phyloP scores from a whole-genome alignment of 1,284 basidiomycete genomes.

The Hortiboletus rubellus region DNA sequence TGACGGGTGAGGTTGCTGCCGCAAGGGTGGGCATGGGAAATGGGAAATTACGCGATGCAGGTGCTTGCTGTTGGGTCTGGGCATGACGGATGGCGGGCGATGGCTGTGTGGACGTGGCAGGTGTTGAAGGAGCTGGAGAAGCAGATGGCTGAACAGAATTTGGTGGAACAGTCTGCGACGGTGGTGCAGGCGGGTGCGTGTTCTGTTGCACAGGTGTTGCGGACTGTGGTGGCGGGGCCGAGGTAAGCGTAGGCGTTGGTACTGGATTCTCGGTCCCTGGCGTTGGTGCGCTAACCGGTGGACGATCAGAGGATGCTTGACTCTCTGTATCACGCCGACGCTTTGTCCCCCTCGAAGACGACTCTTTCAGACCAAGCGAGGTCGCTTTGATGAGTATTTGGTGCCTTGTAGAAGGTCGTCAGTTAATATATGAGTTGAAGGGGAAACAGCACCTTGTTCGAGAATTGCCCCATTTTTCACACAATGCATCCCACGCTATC shows the following conservation, averaged over 20 bases:
- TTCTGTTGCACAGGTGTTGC: constrained; percentile 23
- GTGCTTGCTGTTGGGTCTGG: constrained; percentile 32
- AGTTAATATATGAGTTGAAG: constrained; percentile 7
- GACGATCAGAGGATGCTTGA: constrained; percentile 33
- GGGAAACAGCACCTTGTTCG: constrained; percentile 55
- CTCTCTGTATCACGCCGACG: constrained; percentile 54
- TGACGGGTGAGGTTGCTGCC: constrained; percentile 41
- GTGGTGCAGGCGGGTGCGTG: constrained; percentile 24
- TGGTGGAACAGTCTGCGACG: constrained; percentile 22
- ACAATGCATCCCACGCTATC: constrained; percentile 76
- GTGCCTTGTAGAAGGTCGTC: constrained; percentile 46
- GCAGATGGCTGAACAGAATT: constrained; percentile 28
- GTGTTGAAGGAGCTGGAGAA: constrained; percentile 33
- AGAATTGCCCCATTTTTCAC: constrained; percentile 66
- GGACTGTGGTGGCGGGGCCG: constrained; percentile 25
- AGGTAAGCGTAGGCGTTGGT: constrained; percentile 18
- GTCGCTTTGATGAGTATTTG: constrained; percentile 79
- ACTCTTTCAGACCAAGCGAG: constrained; percentile 70
- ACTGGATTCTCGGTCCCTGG: constrained; percentile 26
- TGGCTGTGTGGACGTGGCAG: constrained; percentile 34
- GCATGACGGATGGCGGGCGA: constrained; percentile 35
- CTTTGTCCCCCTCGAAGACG: constrained; percentile 62
- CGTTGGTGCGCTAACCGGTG: constrained; percentile 27
- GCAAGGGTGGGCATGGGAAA: constrained; percentile 51
- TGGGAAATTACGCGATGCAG: constrained; percentile 37